Evolutionary conservation across 176 grass and related monocot species (phyloP).

Genomic region (Oryza brachyantha): DNA sequence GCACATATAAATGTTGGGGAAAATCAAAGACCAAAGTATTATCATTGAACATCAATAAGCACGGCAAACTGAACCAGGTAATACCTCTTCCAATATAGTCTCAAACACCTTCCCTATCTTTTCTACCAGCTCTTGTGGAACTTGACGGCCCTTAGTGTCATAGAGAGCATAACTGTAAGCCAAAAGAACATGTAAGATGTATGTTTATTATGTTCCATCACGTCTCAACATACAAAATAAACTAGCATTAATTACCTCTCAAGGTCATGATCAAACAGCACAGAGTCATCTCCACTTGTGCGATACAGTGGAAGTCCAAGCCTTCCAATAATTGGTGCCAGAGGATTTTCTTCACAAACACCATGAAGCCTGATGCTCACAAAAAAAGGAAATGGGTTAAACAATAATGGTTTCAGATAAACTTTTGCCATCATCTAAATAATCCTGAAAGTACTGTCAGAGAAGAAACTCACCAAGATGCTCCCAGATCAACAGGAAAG

Average conservation of each 20-base stretch:
- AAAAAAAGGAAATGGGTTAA: constrained; percentile 22
- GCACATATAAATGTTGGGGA: not conserved
- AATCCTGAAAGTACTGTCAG: not conserved
- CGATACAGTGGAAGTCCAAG: constrained; percentile 91
- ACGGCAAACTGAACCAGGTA: not conserved
- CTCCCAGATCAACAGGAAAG: constrained; percentile 94
- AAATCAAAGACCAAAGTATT: constrained; percentile 20
- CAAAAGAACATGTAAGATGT: constrained; percentile 26
- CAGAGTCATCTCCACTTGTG: constrained; percentile 91
- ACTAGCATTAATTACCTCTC: constrained; percentile 60
- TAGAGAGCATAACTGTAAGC: constrained; percentile 84
- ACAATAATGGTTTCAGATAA: not conserved
- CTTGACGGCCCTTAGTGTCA: constrained; percentile 72
- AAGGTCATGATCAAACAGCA: constrained; percentile 94
- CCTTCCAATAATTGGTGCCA: constrained; percentile 89
- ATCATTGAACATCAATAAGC: not conserved
- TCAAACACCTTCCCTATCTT: constrained; percentile 85
- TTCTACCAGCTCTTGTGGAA: constrained; percentile 84
- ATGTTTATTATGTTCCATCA: not conserved
- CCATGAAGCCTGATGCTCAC: constrained; percentile 76
- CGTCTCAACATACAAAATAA: constrained; percentile 5
- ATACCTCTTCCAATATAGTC: constrained; percentile 85
- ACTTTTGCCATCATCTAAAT: not conserved
- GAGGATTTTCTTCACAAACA: constrained; percentile 93
- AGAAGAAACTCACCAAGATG: constrained; percentile 75